Evolutionary conservation across 345 rosid genomes (phyloP), one percentile per base, ranked within the genome.

Genomic region (Dovyalis caffra): DNA sequence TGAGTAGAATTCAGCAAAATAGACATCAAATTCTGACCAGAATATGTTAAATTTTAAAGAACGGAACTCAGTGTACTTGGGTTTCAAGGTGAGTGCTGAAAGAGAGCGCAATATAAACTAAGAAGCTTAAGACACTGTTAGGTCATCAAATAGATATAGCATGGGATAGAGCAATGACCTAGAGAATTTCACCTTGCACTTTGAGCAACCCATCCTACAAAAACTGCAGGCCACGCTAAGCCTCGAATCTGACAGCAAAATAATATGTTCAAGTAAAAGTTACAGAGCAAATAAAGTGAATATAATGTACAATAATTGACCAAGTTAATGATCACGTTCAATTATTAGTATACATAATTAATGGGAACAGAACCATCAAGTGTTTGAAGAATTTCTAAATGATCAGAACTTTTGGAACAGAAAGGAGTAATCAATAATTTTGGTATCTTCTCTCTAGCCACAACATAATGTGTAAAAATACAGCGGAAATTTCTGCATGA

Each of bases 201-300:
- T 82, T 92, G 96, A 83, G 98, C 92, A 75, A 93, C 96, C 96
- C 91, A 89, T 67, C 98, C 97, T 74, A 88, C 83, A 57, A 92
- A 90, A 83, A 90, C 74, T 29, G 95, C 97, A 60, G 98, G 99
- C 96, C 97, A 95, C 60, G 99, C 99, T 34, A 89, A 84, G 71
- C 97, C 96, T 76, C 97, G 89, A 79, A 92, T 95, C 98, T 92
- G 83, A 60, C 66, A 75, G 79, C 7, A 45, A 56, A 68, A 29
- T 26, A 14, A 49, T 18, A 31, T 14, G 23, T 43, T 76, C 32
- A 29, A 45, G 15, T 45, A 11, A 47, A 29, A 51, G 34, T 21
- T 40, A 53, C 26, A 18, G 21, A 45, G 40, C 43, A 57, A 60
- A n/a, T 18, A 57, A 66, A 37, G 6, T 15, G 51, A 32, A 51